Evolutionary conservation across 2,329 filamentous ascomycete species (phyloP).

Genomic region (Neoscytalidium dimidiatum): DNA sequence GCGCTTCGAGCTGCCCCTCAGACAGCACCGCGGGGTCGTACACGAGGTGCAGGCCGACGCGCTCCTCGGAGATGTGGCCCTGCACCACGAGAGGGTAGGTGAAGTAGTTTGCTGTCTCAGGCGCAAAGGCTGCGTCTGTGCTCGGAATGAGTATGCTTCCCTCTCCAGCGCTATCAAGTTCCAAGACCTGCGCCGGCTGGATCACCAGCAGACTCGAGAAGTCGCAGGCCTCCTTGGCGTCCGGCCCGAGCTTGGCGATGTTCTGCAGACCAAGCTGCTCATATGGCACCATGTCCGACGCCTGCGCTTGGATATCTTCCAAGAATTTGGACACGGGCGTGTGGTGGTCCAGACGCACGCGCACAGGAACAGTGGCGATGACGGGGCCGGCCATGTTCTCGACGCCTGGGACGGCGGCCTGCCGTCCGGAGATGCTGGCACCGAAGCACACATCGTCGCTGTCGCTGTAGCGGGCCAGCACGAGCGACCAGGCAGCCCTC

Average conservation of each 20-base stretch:
- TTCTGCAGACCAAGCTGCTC: constrained; percentile 31
- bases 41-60: neutral
- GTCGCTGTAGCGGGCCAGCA: neutral
- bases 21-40: neutral
- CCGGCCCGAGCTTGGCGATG: constrained; percentile 43
- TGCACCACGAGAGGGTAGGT: neutral
- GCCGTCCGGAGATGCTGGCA: neutral
- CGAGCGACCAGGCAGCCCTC: neutral
- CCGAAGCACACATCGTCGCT: neutral
- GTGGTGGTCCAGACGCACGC: neutral
- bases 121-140: neutral
- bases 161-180: neutral
- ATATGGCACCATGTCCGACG: constrained; percentile 21
- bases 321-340: neutral
- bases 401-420: neutral
- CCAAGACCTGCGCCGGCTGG: constrained; percentile 32
- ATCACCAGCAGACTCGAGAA: constrained; percentile 54
- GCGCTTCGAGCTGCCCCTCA: neutral
- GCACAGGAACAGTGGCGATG: neutral
- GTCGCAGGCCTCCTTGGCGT: constrained; percentile 56
- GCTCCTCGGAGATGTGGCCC: neutral
- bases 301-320: neutral
- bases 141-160: neutral
- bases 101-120: neutral
- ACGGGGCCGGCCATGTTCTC: neutral